A percentile compares a stretch with the other conserved stretches of the same genome.
Conservation (phyloP, 208 protist genomes). For the Balamuthia mandrillaris region DNA sequence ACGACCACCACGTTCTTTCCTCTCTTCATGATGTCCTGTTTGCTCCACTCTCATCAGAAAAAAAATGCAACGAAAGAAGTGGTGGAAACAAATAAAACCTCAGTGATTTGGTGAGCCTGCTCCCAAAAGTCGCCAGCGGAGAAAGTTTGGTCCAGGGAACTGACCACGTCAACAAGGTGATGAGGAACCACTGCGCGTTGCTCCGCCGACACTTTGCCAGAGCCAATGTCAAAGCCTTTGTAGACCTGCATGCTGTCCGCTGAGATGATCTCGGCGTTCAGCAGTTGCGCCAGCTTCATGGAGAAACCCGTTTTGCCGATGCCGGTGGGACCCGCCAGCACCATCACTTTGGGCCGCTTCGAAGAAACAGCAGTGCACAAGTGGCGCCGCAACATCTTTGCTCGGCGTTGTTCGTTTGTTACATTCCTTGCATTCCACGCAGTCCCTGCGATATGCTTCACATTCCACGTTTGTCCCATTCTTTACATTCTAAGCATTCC, state of each 20-base stretch:
- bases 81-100: neutral
- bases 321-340: conserved; percentile 36
- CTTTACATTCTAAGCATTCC: too few relatives aligned
- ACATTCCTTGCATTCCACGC: too few relatives aligned
- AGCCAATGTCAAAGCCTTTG: conserved; percentile 35
- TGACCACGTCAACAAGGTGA: conserved; percentile 36
- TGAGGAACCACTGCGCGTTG: conserved; percentile 15
- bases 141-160: neutral
- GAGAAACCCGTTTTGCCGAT: conserved; percentile 38
- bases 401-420: too few relatives aligned
- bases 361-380: too few relatives aligned
- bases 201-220: conserved; percentile 26
- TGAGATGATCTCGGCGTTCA: conserved; percentile 42
- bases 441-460: too few relatives aligned
- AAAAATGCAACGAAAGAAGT: neutral
- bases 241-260: conserved; percentile 52
- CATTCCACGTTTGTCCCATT: too few relatives aligned
- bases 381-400: too few relatives aligned
- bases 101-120: neutral
- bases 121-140: neutral
- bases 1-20: neutral
- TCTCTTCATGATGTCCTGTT: neutral
- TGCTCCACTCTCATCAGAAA: neutral
- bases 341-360: neutral
- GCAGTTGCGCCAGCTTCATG: neutral